A percentile compares a stretch with the other conserved stretches of the same genome.
These are phyloP conservation scores for Monilinia vaccinii-corymbosi DNA, from an alignment of 2,329 filamentous ascomycete species.

Conservation along the genomic window DNA sequence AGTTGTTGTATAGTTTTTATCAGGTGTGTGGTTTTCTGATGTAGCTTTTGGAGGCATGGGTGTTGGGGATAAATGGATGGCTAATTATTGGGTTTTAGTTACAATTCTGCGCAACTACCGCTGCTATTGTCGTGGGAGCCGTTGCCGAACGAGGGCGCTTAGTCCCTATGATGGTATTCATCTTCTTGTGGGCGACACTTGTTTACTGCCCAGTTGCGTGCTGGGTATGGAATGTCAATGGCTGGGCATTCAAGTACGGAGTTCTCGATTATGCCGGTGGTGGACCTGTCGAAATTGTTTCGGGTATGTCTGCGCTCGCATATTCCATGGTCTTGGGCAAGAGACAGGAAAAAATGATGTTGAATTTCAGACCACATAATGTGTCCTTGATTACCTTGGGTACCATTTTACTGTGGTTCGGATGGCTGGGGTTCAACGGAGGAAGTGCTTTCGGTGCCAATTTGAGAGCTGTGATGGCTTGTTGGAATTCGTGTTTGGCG, in stretches of 20 bases:
- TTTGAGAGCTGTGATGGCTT: conserved; percentile 87
- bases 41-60: not conserved
- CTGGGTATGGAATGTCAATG: conserved; percentile 94
- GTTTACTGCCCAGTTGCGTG: conserved; percentile 96
- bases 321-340: conserved; percentile 94
- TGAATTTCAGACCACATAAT: conserved; percentile 99
- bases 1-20: conserved; percentile 89
- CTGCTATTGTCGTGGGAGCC: conserved; percentile 81
- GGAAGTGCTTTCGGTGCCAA: conserved; percentile 92
- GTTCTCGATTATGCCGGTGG: conserved; percentile 95
- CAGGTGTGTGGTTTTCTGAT: conserved; percentile 45
- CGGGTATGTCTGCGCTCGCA: conserved; percentile 83
- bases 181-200: conserved; percentile 91
- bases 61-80: not conserved
- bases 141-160: conserved; percentile 91
- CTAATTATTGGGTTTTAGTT: conserved; percentile 46
- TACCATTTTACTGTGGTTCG: conserved; percentile 94
- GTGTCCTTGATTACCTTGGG: conserved; percentile 94
- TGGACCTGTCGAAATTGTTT: conserved; percentile 93
- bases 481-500: conserved; percentile 80
- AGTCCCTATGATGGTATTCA: conserved; percentile 88
- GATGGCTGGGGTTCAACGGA: conserved; percentile 98
- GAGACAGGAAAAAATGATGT: conserved; percentile 98
- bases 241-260: conserved; percentile 85
- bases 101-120: conserved; percentile 94